Base-by-base conservation (phyloP, 192 early-diverging fungal species). In the Backusella sp. region DNA sequence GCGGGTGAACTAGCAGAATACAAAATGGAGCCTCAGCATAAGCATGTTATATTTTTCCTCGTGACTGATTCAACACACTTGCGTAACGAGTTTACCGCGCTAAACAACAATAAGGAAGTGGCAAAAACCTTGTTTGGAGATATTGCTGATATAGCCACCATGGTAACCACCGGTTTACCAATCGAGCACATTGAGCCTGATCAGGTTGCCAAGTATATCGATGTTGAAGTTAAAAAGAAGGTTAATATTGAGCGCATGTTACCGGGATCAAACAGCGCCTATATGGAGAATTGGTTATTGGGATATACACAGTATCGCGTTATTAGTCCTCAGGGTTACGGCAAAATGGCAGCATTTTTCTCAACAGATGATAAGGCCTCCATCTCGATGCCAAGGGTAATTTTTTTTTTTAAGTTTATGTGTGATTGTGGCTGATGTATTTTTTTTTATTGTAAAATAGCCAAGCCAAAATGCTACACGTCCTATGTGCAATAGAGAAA, bases 211-310 rank as follows among this genome's bases (percentile, higher is more conserved):
- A 83, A 83, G 41, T 83, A 83, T 41, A 83, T 83, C 34, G 70
- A 83, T 56, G 78, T 83, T 3, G 72, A 76, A n/a, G 21, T 71
- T n/a, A 78, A 76, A 11, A 59, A 66, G 14, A 46, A 75, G 26
- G 73, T 77, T 19, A 80, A 73, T 4, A 37, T 53, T 11, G 78
- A 73, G 21, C 49, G 78, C 19, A 79, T 74, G 75, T 65, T 70
- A 15, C 75, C 76, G 21, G 82, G 75, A 52, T 73, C 81, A 8
- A 79, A 81, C 65, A 77, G 80, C 41, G 82, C 84, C 15, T 65
- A 81, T 19, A 82, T 86, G 52, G 84, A 86, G 53, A 86, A 86
- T 72, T 86, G 82, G 84, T 75, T 86, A 41, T 56, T 86, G 23
- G 80, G 82, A 12, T 52, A 77, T 49, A 82, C 84, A 26, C 71